Percentiles rank a stretch among this genome's conserved stretches.
phyloP scores from a whole-genome alignment of 139 green algal species.

The Chlorella sp. region DNA sequence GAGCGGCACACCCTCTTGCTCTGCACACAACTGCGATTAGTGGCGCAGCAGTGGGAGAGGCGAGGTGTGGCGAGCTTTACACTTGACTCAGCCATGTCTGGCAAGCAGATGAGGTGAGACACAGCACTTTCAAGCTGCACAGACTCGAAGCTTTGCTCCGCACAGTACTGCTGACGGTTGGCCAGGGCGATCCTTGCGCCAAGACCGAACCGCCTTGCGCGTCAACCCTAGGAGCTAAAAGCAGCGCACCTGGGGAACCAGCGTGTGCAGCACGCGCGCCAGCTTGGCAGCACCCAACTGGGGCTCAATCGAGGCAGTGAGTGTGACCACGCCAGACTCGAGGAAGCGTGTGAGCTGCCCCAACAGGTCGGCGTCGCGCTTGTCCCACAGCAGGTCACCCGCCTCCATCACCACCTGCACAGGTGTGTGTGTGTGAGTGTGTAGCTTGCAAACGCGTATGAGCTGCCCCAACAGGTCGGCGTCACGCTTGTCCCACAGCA shows the following conservation, averaged over 20 bases:
- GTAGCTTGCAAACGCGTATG: conserved; percentile 1
- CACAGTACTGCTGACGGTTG: too few relatives aligned
- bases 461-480: conserved; percentile 33
- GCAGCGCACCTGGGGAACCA: conserved; percentile 42
- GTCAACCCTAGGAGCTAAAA: not conserved
- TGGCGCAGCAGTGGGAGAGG: not conserved
- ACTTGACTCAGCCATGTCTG: too few relatives aligned
- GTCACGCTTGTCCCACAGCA: conserved; percentile 42
- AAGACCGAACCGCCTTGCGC: too few relatives aligned
- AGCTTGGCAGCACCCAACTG: conserved; percentile 34
- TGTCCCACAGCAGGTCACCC: conserved; percentile 37
- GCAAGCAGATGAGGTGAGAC: too few relatives aligned
- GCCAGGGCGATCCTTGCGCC: too few relatives aligned
- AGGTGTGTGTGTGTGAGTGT: not conserved
- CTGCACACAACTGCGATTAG: conserved; percentile 42
- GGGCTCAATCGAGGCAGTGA: conserved; percentile 44
- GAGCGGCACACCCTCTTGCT: conserved; percentile 73
- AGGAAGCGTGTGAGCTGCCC: conserved; percentile 43
- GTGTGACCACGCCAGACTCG: conserved; percentile 35
- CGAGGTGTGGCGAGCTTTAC: not conserved
- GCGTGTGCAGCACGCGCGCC: conserved; percentile 46
- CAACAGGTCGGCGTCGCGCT: conserved; percentile 33
- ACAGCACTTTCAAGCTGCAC: too few relatives aligned
- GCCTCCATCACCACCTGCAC: conserved; percentile 28
- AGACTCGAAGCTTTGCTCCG: too few relatives aligned